These are phyloP conservation scores for Boletales sp. DNA, from an alignment of 768 basidiomycete species.

Conservation along the genomic window DNA sequence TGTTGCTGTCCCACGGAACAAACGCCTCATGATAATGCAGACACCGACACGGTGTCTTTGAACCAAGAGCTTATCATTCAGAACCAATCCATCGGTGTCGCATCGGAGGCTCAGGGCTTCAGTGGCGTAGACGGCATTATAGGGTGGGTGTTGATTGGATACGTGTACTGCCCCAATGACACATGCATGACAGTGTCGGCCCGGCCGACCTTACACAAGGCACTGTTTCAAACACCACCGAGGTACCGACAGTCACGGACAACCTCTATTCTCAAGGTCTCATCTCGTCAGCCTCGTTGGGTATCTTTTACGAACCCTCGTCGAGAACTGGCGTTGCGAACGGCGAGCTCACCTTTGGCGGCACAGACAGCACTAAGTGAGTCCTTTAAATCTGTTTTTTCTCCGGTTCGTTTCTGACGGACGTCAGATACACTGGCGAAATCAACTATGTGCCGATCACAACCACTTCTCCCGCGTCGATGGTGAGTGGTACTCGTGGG, in stretches of 20 bases:
- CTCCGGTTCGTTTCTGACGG: not conserved
- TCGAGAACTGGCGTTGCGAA: conserved; percentile 36
- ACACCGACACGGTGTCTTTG: conserved; percentile 46
- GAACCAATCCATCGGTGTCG: conserved; percentile 48
- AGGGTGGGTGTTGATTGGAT: conserved; percentile 30
- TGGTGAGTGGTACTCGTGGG: conserved; percentile 10
- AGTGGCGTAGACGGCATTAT: conserved; percentile 50
- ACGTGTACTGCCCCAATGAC: not conserved
- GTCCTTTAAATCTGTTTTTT: not conserved
- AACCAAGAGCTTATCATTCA: conserved; percentile 37
- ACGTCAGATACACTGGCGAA: conserved; percentile 29
- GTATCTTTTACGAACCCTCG: conserved; percentile 52
- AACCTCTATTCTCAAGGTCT: conserved; percentile 47
- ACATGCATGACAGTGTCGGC: conserved; percentile 36
- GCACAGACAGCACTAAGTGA: conserved; percentile 45
- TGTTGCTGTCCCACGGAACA: not conserved
- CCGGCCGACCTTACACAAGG: conserved; percentile 46
- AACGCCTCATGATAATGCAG: conserved; percentile 24
- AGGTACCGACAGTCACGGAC: conserved; percentile 55
- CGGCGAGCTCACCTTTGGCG: conserved; percentile 56
- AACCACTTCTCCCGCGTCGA: conserved; percentile 41
- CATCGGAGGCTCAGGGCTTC: conserved; percentile 41
- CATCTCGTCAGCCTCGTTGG: conserved; percentile 44
- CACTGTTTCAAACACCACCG: conserved; percentile 38
- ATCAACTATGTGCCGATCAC: conserved; percentile 42